phyloP scores from a whole-genome alignment of 192 early-diverging fungal species.

The Coemansia sp. region DNA sequence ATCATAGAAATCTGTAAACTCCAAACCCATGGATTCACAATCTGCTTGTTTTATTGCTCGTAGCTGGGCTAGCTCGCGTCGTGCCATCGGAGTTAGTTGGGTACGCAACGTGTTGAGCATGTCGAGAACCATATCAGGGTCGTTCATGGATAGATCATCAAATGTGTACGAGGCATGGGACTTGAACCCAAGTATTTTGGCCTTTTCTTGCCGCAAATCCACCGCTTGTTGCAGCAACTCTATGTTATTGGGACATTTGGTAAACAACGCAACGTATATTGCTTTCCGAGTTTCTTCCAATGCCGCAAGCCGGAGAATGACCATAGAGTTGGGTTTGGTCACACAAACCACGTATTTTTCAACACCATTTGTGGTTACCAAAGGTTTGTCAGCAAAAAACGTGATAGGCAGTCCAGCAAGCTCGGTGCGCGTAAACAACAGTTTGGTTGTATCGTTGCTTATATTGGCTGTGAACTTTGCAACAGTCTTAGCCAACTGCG shows the following conservation, averaged over 20 bases:
- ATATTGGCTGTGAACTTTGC: slow-evolving; percentile 63
- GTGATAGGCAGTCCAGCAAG: slow-evolving; percentile 64
- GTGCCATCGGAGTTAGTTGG: slow-evolving; percentile 49
- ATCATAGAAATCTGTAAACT: slow-evolving; percentile 54
- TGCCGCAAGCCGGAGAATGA: slow-evolving; percentile 42
- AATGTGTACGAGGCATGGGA: slow-evolving; percentile 62
- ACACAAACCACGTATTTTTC: background rate
- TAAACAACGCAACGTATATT: slow-evolving; percentile 11
- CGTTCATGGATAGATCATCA: slow-evolving; percentile 71
- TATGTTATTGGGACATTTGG: slow-evolving; percentile 55
- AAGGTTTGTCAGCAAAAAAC: slow-evolving; percentile 50
- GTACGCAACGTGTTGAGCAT: slow-evolving; percentile 59
- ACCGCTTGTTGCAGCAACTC: slow-evolving; percentile 54
- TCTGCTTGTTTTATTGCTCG: slow-evolving; percentile 57
- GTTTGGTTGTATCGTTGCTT: slow-evolving; percentile 54
- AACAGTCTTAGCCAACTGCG: slow-evolving; percentile 50
- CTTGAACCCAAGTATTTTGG: slow-evolving; percentile 61
- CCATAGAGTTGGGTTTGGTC: slow-evolving; percentile 1
- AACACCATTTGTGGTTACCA: background rate
- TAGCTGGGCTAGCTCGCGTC: slow-evolving; percentile 57
- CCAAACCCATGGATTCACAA: slow-evolving; percentile 17
- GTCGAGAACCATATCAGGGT: slow-evolving; percentile 52
- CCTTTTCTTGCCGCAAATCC: slow-evolving; percentile 37
- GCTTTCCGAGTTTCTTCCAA: slow-evolving; percentile 45
- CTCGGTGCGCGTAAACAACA: slow-evolving; percentile 48